A percentile compares a stretch with the other conserved stretches of the same genome.
These are phyloP conservation scores for Stylosanthes scabra DNA, from an alignment of 331 rosid genomes.

Conservation along the genomic window DNA sequence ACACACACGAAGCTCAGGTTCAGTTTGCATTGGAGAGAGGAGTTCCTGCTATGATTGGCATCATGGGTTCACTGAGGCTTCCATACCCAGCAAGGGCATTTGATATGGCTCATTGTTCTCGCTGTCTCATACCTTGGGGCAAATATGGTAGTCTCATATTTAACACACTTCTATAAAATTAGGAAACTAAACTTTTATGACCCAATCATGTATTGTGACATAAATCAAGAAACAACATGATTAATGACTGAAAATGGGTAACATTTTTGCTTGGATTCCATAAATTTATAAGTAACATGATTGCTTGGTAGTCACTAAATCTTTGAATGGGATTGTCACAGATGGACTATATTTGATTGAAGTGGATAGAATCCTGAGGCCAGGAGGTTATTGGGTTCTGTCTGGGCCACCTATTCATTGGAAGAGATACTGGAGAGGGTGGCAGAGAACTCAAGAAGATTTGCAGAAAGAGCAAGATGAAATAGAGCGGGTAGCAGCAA, in stretches of 20 bases:
- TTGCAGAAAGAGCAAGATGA: constrained; percentile 86
- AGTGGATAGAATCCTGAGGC: constrained; percentile 89
- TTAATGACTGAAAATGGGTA: background rate
- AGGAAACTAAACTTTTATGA: background rate
- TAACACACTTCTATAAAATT: background rate
- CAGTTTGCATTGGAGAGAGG: constrained; percentile 97
- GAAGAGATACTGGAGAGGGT: constrained; percentile 92
- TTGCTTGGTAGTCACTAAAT: background rate
- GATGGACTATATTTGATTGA: constrained; percentile 89
- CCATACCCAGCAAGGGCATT: constrained; percentile 97
- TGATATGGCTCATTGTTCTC: constrained; percentile 99
- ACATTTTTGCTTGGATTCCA: background rate
- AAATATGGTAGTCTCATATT: constrained; percentile 51
- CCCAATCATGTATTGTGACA: background rate
- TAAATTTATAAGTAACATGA: background rate
- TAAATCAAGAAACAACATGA: background rate
- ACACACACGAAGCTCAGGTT: constrained; percentile 96
- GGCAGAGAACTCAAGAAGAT: constrained; percentile 94
- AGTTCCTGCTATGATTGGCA: constrained; percentile 98
- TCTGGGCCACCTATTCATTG: constrained; percentile 96
- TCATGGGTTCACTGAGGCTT: constrained; percentile 83
- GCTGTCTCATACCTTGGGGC: constrained; percentile 91
- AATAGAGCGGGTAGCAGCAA: constrained; percentile 72
- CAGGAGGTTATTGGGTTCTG: constrained; percentile 98
- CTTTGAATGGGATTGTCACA: constrained; percentile 33